phyloP scores from a whole-genome alignment of 805 yeast genomes.

The Metschnikowia gelsemii region DNA sequence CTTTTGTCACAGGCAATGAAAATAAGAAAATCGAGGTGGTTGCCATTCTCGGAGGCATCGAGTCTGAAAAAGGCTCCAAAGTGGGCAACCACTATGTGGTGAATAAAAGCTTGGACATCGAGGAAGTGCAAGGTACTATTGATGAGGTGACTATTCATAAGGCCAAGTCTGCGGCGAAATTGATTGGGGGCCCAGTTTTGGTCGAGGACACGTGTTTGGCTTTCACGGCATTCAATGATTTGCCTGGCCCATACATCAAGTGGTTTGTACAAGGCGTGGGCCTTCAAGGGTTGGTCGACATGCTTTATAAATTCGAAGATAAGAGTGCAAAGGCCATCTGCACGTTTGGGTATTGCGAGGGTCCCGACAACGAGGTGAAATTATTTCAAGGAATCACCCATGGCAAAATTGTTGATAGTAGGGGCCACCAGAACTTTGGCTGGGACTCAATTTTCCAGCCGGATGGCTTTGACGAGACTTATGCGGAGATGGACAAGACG shows the following conservation, averaged over 20 bases:
- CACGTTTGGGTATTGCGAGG: constrained; percentile 88
- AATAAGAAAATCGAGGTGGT: constrained; percentile 86
- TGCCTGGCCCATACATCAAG: constrained; percentile 94
- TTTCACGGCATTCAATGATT: constrained; percentile 69
- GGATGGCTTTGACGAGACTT: constrained; percentile 60
- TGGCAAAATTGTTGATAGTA: constrained; percentile 72
- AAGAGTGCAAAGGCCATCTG: constrained; percentile 86
- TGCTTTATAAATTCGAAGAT: constrained; percentile 79
- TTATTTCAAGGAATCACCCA: constrained; percentile 82
- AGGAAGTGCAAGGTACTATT: constrained; percentile 87
- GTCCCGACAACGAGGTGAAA: constrained; percentile 68
- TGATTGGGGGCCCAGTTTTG: constrained; percentile 74
- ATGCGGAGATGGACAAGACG: constrained; percentile 83
- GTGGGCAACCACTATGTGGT: constrained; percentile 54
- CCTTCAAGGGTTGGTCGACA: constrained; percentile 67
- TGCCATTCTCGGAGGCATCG: constrained; percentile 58
- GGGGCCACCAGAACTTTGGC: constrained; percentile 83
- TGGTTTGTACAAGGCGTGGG: constrained; percentile 87
- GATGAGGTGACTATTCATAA: constrained; percentile 80
- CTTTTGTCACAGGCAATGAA: constrained; percentile 84
- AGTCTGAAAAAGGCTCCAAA: constrained; percentile 24
- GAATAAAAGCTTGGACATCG: constrained; percentile 73
- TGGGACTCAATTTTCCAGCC: constrained; percentile 95
- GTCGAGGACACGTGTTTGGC: constrained; percentile 95
- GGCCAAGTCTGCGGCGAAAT: constrained; percentile 67